Percentiles rank a stretch among this genome's conserved stretches.
Evolutionary conservation across 2,329 filamentous ascomycete species (phyloP).

Genomic region (Trichoderma harzianum): DNA sequence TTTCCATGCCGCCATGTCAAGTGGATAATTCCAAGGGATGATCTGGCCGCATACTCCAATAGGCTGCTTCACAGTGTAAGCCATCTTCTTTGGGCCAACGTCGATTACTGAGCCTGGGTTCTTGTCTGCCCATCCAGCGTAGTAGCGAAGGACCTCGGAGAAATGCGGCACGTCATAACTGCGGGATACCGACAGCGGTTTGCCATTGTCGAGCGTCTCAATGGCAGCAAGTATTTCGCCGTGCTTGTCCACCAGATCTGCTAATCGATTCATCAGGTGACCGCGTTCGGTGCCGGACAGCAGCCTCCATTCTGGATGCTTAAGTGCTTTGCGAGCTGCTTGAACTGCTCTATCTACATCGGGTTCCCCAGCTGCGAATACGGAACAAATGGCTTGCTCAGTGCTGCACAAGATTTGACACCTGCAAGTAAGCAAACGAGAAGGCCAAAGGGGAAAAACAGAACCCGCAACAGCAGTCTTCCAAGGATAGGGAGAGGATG

Average conservation of each 20-base stretch:
- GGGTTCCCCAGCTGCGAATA: conserved; percentile 63
- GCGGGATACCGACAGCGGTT: conserved; percentile 66
- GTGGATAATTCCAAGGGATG: conserved; percentile 79
- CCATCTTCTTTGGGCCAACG: conserved; percentile 65
- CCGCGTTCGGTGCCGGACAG: conserved; percentile 67
- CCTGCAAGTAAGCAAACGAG: not conserved
- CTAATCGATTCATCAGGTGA: conserved; percentile 65
- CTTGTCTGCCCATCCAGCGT: conserved; percentile 78
- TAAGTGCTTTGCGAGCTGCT: conserved; percentile 67
- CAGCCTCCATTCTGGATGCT: conserved; percentile 62
- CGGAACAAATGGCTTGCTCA: conserved; percentile 66
- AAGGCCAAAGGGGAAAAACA: conserved; percentile 31
- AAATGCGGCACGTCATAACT: conserved; percentile 57
- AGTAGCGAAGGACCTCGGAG: conserved; percentile 61
- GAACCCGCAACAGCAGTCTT: conserved; percentile 53
- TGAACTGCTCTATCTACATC: conserved; percentile 69
- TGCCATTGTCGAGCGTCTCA: conserved; percentile 80
- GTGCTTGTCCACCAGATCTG: conserved; percentile 65
- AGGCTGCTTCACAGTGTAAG: conserved; percentile 73
- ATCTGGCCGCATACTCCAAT: conserved; percentile 74
- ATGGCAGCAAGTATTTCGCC: conserved; percentile 46
- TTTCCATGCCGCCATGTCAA: conserved; percentile 61
- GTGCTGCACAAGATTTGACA: conserved; percentile 31
- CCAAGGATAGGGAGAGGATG: conserved; percentile 49
- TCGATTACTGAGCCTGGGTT: conserved; percentile 75